Base-by-base conservation (phyloP, 2,329 filamentous ascomycete species). In the Aspergillus niger region DNA sequence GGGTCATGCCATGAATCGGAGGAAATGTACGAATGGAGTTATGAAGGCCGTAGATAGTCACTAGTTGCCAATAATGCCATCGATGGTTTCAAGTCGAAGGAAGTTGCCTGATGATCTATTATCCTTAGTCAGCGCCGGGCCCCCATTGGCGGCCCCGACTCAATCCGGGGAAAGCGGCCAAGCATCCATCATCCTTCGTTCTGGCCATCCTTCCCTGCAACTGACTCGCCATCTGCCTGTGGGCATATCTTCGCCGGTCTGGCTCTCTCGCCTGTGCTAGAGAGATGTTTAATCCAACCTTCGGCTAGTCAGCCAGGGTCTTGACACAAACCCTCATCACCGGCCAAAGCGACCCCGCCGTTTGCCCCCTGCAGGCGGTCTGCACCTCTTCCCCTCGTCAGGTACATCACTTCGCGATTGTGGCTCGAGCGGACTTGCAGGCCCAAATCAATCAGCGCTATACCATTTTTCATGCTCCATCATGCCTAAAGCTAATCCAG, bases 401-500 rank as follows among this genome's bases (percentile, higher is more conserved):
- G 32, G 32, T 36, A 36, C 32, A 36, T 36, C 32, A 36, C 11
- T 36, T 47, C n/a, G 55, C 17, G 13, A 22, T 30, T 50, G 28
- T 10, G 50, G 49, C 15, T 47, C 26, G 13, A 47, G n/a, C 39
- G 15, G 5, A 4, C 17, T 22, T 22, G 5, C 8, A 24, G 47
- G 15, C n/a, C 47, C 47, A 8, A 3, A 3, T 11, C 15, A 10
- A 10, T 17, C 3, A 17, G 8, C 20, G 8, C 8, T 49, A 49
- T 36, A 36, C 13, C 32, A 15, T 4, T 38, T 6, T 36, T 38
- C 28, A 22, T 47, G 15, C 30, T 8, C 13, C 32, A 48, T 41
- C 32, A 75, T 75, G 73, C 73, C 72, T 60, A 66, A 70, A 56
- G 71, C 70, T 17, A 74, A 67, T 57, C 68, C 71, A 1, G 57